Evolutionary conservation across 169 alveolate species (phyloP), one percentile per base, ranked within the genome.

Genomic region (Plasmodium adleri): DNA sequence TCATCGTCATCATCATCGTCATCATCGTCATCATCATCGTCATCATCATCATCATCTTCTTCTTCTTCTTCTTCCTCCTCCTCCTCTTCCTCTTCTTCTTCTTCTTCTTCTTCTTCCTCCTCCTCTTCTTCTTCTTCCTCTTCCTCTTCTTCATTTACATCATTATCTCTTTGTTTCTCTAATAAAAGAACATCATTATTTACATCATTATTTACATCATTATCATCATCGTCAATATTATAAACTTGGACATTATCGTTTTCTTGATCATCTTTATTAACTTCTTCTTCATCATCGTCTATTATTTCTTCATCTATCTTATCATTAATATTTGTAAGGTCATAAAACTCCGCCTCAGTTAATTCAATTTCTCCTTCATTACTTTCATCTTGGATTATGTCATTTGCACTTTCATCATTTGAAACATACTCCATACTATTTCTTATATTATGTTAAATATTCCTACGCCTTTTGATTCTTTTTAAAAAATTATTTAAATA

Each of bases 1-100:
- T 76, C 74, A 63, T 76, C 89, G 17, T 76, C 89, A 45, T 76
- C 89, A 2, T 76, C 76, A 7, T 76, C 89, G 3, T 76, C 89
- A 12, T 76, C 89, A 13, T 76, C 89, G 9, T 76, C 89, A 26
- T 76, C 89, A 10, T 76, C 89, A 0, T 76, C 89, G 1, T 76
- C 89, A 0, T 76, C 89, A 0, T 76, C 89, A 0, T 76, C 89
- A 0, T 76, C 89, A 0, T 76, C 89, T 0, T 76, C 89, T 0
- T 76, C 89, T 1, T 76, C 89, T 1, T 76, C 89, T 0, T 76
- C 89, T 9, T 76, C 89, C 1, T 76, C 89, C 9, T 64, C 78
- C 10, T 76, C 89, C 15, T 76, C 89, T 15, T 75, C 88, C 50
- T 76, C 88, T 12, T 76, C 88, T 8, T 76, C 88, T 13, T 76